Evolutionary conservation across 2,329 filamentous ascomycete species (phyloP).

Genomic region (Aspergillus brunneoviolaceus): DNA sequence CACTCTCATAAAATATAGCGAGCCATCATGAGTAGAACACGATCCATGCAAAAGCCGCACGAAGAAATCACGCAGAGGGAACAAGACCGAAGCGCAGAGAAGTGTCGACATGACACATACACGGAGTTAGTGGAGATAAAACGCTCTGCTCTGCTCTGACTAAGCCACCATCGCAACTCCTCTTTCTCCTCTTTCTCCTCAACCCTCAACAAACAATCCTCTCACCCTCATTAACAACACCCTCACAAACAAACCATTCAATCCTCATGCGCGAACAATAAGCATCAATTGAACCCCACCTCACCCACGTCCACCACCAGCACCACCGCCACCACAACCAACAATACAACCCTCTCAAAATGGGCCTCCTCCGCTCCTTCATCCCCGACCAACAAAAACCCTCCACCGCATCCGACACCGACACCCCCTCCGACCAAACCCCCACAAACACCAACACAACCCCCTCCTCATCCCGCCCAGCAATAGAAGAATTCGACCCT

Average conservation of each 20-base stretch:
- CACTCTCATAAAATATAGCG: no score
- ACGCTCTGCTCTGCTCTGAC: background rate
- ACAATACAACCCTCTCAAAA: background rate
- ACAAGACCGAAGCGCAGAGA: no score
- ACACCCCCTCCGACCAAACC: slow-evolving; percentile 5
- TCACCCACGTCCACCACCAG: background rate
- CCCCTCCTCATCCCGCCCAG: slow-evolving; percentile 5
- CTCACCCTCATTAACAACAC: no score
- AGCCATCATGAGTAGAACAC: no score
- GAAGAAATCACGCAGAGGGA: no score
- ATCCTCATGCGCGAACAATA: no score
- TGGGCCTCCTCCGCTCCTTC: background rate
- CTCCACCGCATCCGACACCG: slow-evolving; percentile 3
- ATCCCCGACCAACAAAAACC: background rate
- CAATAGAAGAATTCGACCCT: slow-evolving; percentile 1
- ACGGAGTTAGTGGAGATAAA: no score
- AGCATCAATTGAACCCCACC: no score
- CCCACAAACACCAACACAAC: slow-evolving; percentile 2
- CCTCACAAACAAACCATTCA: no score
- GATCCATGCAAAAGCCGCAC: no score
- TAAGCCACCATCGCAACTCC: background rate
- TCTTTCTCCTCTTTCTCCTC: background rate
- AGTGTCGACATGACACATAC: no score
- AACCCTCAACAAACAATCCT: no score
- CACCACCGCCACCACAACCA: background rate